Conservation (phyloP, 257 asterid species). For the Fraxinus quadrangulata region DNA sequence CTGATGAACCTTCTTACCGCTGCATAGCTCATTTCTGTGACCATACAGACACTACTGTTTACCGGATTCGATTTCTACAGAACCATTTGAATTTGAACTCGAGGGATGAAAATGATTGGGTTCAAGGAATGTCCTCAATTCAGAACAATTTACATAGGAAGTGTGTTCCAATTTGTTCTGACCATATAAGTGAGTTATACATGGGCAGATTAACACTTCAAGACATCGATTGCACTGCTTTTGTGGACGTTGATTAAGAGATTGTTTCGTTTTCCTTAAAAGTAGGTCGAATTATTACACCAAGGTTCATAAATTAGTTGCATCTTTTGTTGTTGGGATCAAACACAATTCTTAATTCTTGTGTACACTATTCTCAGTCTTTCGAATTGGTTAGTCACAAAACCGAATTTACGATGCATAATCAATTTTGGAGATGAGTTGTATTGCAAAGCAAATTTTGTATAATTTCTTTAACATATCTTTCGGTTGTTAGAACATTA, state of each 20-base stretch:
- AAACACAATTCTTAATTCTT: not conserved
- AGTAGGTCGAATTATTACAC: not conserved
- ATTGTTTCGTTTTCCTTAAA: not conserved
- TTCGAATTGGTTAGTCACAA: not conserved
- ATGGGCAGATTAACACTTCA: constrained; percentile 74
- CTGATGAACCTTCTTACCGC: constrained; percentile 55
- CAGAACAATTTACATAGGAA: constrained; percentile 62
- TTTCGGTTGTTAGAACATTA: no score
- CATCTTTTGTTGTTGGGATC: not conserved
- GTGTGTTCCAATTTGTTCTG: constrained; percentile 68
- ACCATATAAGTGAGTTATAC: constrained; percentile 71
- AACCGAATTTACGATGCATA: not conserved
- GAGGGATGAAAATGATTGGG: constrained; percentile 35
- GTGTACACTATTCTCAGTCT: not conserved
- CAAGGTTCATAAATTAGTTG: not conserved
- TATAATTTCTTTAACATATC: not conserved
- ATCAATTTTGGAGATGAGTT: not conserved
- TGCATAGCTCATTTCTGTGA: constrained; percentile 79
- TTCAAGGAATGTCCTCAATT: constrained; percentile 54
- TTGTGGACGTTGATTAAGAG: constrained; percentile 48
- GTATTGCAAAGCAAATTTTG: not conserved
- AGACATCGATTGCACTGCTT: constrained; percentile 63
- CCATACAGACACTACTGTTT: constrained; percentile 50
- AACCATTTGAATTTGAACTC: constrained; percentile 37
- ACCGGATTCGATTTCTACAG: constrained; percentile 60